Conservation (phyloP, 2,329 filamentous ascomycete species). For the Aspergillus ochraceoroseus region DNA sequence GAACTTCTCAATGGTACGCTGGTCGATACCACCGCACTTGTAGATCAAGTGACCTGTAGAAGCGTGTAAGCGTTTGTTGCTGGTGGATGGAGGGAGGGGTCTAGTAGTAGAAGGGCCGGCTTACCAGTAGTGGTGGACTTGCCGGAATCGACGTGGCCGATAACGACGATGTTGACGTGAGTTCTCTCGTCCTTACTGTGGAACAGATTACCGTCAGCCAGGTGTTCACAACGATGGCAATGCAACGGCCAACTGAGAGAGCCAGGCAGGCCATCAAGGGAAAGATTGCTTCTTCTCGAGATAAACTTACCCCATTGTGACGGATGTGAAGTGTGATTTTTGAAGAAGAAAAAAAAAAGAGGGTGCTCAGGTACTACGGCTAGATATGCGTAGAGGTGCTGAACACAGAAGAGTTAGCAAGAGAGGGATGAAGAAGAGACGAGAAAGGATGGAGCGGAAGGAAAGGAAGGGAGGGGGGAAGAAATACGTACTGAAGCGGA, state of each 20-base stretch:
- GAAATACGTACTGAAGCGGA: constrained; percentile 47
- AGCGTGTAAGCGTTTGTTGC: constrained; percentile 9
- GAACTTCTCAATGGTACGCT: constrained; percentile 99
- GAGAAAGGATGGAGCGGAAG: constrained; percentile 18
- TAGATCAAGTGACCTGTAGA: constrained; percentile 89
- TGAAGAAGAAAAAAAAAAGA: constrained; percentile 39
- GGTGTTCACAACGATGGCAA: too few species aligned
- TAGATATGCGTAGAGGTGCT: constrained; percentile 49
- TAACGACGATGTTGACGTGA: constrained; percentile 98
- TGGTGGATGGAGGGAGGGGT: neutral
- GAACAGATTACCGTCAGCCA: constrained; percentile 4
- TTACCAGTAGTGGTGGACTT: constrained; percentile 96
- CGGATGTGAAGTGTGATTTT: constrained; percentile 43
- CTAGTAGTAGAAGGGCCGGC: constrained; percentile 30
- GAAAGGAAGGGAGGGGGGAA: constrained; percentile 27
- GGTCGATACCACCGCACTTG: constrained; percentile 99
- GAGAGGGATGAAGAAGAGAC: constrained; percentile 23
- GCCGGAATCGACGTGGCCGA: constrained; percentile 99
- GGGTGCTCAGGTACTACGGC: constrained; percentile 51
- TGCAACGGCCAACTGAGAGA: too few species aligned
- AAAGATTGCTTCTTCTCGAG: neutral
- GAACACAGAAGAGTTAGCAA: constrained; percentile 31
- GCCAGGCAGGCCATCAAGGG: too few species aligned
- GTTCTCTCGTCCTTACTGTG: constrained; percentile 87
- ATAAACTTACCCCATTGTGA: constrained; percentile 58